phyloP scores from a whole-genome alignment of 495 filamentous ascomycete species.

The Penicillium coffeae region DNA sequence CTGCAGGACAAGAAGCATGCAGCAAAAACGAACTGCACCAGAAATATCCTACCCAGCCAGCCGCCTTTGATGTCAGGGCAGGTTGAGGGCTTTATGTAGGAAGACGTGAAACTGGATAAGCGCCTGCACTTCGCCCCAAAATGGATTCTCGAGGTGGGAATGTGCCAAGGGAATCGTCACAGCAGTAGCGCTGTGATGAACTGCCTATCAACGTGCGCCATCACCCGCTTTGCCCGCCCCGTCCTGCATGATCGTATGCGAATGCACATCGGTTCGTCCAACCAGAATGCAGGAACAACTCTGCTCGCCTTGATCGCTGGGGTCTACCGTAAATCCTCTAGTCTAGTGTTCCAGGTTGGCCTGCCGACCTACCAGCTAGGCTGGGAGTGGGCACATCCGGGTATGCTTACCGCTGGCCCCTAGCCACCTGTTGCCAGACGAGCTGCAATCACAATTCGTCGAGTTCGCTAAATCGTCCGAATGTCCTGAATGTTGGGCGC shows the following conservation, averaged over 20 bases:
- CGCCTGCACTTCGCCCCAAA: background rate
- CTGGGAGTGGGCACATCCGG: conserved; percentile 1
- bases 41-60: background rate
- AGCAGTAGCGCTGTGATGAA: conserved; percentile 10
- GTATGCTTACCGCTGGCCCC: conserved; percentile 8
- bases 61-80: background rate
- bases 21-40: background rate
- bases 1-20: background rate
- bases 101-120: conserved; percentile 8
- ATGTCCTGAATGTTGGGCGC: background rate
- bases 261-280: conserved; percentile 1
- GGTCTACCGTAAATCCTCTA: background rate
- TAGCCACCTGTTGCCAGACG: background rate
- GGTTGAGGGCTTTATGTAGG: conserved; percentile 5
- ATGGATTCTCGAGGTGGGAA: background rate
- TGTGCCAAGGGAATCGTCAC: conserved; percentile 12
- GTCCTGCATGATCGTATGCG: conserved; percentile 5
- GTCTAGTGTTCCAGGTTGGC: conserved; percentile 10
- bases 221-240: conserved; percentile 8
- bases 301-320: background rate
- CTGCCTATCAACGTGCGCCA: conserved; percentile 8
- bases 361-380: conserved; percentile 2
- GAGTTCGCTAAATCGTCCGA: conserved; percentile 2
- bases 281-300: conserved; percentile 1
- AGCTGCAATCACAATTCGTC: conserved; percentile 9